These are phyloP conservation scores for Pyrenochaeta sp. DNA, from an alignment of 2,329 filamentous ascomycete genomes.

Conservation along the genomic window DNA sequence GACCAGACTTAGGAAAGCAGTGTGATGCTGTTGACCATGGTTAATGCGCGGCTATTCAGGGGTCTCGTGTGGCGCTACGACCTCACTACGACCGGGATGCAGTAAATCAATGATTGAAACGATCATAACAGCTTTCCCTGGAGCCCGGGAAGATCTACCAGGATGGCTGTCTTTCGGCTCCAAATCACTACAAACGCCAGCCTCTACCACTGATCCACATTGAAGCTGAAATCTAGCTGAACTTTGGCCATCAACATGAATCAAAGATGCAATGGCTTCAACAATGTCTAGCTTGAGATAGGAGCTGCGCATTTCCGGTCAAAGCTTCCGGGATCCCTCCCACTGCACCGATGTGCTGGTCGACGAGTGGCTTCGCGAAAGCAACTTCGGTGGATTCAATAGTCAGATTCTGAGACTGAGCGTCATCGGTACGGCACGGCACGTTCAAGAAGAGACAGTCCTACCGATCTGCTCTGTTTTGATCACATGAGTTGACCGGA, in stretches of 20 bases:
- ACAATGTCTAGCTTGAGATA: not conserved
- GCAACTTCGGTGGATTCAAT: constrained; percentile 15
- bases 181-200: not conserved
- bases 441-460: not conserved
- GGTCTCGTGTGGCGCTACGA: not conserved
- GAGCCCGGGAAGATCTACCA: not conserved
- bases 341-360: not conserved
- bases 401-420: constrained; percentile 9
- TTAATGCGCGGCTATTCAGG: not conserved
- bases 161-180: not conserved
- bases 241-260: not conserved
- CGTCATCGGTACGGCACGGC: constrained; percentile 12
- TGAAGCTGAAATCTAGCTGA: no score
- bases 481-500: not conserved
- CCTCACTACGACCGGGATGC: not conserved
- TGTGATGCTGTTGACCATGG: not conserved
- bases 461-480: not conserved
- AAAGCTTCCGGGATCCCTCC: not conserved
- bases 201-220: no score
- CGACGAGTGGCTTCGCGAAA: constrained; percentile 4
- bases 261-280: not conserved
- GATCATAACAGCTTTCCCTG: not conserved
- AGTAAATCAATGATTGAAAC: not conserved
- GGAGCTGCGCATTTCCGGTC: not conserved
- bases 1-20: not conserved